Conservation (phyloP, 2,329 filamentous ascomycete species). For the Cladosporium sp. region DNA sequence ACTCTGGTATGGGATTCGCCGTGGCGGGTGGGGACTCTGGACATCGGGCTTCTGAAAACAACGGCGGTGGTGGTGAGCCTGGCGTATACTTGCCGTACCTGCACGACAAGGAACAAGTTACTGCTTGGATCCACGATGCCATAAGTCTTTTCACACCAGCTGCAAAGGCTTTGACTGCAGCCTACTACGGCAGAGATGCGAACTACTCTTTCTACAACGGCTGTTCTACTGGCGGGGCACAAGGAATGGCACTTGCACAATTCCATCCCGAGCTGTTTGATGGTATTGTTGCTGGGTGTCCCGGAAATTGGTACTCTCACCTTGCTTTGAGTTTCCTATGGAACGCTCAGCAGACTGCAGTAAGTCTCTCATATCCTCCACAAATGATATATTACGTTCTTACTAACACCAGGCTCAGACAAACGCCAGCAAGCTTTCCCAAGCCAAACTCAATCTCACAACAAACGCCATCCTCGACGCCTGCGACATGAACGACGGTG, state of each 20-base stretch:
- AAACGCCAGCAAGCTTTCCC: conserved; percentile 22
- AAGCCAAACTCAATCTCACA: conserved; percentile 31
- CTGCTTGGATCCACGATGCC: conserved; percentile 37
- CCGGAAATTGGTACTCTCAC: conserved; percentile 38
- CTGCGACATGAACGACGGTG: conserved; percentile 39
- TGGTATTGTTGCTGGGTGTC: conserved; percentile 39
- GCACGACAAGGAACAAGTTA: conserved; percentile 24
- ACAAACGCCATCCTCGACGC: conserved; percentile 32
- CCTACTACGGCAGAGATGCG: conserved; percentile 32
- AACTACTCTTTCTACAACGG: conserved; percentile 38
- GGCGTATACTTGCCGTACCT: conserved; percentile 25
- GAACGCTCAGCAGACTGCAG: conserved; percentile 25
- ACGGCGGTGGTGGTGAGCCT: conserved; percentile 22
- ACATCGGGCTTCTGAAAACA: conserved; percentile 24
- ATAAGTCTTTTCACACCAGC: conserved; percentile 33
- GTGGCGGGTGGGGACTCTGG: conserved; percentile 26
- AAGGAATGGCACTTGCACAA: conserved; percentile 38
- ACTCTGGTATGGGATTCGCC: conserved; percentile 24
- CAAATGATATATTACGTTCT: conserved; percentile 17
- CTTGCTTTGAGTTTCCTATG: conserved; percentile 28
- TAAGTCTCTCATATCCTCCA: not conserved
- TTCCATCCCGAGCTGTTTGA: conserved; percentile 41
- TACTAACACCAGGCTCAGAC: conserved; percentile 11
- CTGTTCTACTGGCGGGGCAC: conserved; percentile 41
- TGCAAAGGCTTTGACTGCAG: conserved; percentile 26